A percentile compares a stretch with the other conserved stretches of the same genome.
Evolutionary conservation across 352 stramenopile species (phyloP).

Genomic region (Thalassiosira mediterranea): DNA sequence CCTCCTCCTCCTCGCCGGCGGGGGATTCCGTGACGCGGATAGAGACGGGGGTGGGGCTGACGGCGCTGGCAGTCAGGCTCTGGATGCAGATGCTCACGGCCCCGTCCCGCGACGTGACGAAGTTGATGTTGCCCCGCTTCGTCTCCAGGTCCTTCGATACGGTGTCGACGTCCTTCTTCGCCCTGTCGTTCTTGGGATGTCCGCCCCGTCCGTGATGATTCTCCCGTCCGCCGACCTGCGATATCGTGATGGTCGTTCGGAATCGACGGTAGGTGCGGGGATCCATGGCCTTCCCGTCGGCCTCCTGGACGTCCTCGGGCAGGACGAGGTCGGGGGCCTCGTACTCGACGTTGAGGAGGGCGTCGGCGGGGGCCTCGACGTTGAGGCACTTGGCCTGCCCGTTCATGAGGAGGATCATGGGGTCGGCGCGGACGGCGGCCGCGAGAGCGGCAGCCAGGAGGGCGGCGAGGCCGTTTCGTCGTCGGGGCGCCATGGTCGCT

Average conservation of each 20-base stretch:
- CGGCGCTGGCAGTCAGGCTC: slow-evolving; percentile 41
- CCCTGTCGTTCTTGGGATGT: slow-evolving; percentile 15
- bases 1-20: slow-evolving; percentile 22
- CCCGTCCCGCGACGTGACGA: slow-evolving; percentile 37
- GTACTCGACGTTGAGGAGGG: slow-evolving; percentile 63
- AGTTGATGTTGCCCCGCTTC: slow-evolving; percentile 44
- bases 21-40: slow-evolving; percentile 35
- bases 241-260: slow-evolving; percentile 49
- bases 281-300: slow-evolving; percentile 30
- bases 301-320: slow-evolving; percentile 9
- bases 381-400: slow-evolving; percentile 60
- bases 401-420: slow-evolving; percentile 59
- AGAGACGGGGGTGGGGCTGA: slow-evolving; percentile 43
- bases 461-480: slow-evolving; percentile 9
- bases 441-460: slow-evolving; percentile 18
- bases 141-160: slow-evolving; percentile 51
- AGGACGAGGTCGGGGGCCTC: slow-evolving; percentile 54
- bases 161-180: slow-evolving; percentile 26
- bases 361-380: slow-evolving; percentile 57
- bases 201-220: slow-evolving; percentile 31
- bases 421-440: slow-evolving; percentile 29
- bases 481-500: slow-evolving; percentile 9
- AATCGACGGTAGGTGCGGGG: slow-evolving; percentile 35
- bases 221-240: slow-evolving; percentile 26
- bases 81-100: slow-evolving; percentile 48